Percentiles rank a stretch among this genome's conserved stretches.
Conservation (phyloP, 106 monocot genomes). For the Allium sativum region DNA sequence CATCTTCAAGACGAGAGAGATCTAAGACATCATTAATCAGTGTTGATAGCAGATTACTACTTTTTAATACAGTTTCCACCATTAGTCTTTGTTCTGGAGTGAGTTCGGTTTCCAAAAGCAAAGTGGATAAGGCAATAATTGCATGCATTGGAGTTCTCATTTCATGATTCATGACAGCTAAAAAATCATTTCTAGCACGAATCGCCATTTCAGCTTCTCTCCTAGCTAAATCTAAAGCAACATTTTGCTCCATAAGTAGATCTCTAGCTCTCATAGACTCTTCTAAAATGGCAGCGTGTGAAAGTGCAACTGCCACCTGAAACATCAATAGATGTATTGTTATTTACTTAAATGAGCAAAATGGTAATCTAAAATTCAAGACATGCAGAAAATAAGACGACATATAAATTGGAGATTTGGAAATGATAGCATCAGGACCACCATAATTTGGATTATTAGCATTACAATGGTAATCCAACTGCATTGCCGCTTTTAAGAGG, state of each 20-base stretch:
- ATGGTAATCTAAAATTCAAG: neutral
- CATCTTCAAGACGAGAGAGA: constrained; percentile 84
- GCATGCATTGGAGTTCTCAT: constrained; percentile 86
- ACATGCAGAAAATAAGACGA: neutral
- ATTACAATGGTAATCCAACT: no score
- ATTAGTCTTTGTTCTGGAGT: constrained; percentile 74
- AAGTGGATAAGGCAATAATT: constrained; percentile 61
- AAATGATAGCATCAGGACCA: no score
- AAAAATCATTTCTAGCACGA: constrained; percentile 87
- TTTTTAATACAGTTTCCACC: constrained; percentile 84
- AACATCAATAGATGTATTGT: neutral
- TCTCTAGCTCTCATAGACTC: constrained; percentile 96
- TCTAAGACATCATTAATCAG: constrained; percentile 90
- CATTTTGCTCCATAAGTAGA: constrained; percentile 87
- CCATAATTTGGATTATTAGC: no score
- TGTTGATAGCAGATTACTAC: constrained; percentile 72
- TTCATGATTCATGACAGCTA: constrained; percentile 97
- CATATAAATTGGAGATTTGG: no score
- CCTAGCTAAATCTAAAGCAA: constrained; percentile 82
- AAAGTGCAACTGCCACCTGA: constrained; percentile 96
- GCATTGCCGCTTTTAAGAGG: no score
- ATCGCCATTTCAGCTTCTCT: constrained; percentile 89
- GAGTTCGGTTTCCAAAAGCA: constrained; percentile 81
- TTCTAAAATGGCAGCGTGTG: constrained; percentile 93
- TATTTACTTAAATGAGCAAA: neutral